Evolutionary conservation across 2,329 filamentous ascomycete species (phyloP).

Genomic region (Claviceps pazoutovae): DNA sequence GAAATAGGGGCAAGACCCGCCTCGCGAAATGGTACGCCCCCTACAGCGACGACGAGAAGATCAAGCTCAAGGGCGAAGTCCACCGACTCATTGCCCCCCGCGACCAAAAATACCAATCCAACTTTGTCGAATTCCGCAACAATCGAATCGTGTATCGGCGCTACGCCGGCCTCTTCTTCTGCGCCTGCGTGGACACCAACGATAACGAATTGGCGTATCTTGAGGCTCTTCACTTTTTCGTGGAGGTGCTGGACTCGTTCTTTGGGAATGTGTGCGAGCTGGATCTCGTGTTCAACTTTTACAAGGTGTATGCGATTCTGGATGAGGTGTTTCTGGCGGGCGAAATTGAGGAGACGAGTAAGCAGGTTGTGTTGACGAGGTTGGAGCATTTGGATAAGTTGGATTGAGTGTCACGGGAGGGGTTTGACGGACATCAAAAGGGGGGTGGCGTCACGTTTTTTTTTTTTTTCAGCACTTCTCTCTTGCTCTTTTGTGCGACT

Average conservation of each 20-base stretch:
- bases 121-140: constrained; percentile 93
- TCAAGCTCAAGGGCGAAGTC: constrained; percentile 97
- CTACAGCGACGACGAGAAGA: constrained; percentile 97
- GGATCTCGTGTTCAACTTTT: constrained; percentile 74
- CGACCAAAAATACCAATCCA: constrained; percentile 98
- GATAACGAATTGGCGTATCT: constrained; percentile 96
- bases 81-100: constrained; percentile 94
- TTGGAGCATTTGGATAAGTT: constrained; percentile 93
- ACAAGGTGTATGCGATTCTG: constrained; percentile 91
- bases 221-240: constrained; percentile 98
- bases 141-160: constrained; percentile 96
- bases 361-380: constrained; percentile 89
- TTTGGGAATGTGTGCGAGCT: constrained; percentile 98
- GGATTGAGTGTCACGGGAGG: constrained; percentile 40
- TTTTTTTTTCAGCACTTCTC: not conserved
- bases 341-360: constrained; percentile 97
- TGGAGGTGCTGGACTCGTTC: constrained; percentile 95
- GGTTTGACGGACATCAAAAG: not conserved
- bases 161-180: constrained; percentile 97
- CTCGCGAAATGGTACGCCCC: constrained; percentile 98
- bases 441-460: not conserved
- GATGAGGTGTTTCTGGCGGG: constrained; percentile 96
- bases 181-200: constrained; percentile 96
- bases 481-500: not conserved
- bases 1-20: constrained; percentile 83